Evolutionary conservation across 257 asterid species (phyloP), one percentile per base, ranked within the genome.

Genomic region (Phtheirospermum japonicum): DNA sequence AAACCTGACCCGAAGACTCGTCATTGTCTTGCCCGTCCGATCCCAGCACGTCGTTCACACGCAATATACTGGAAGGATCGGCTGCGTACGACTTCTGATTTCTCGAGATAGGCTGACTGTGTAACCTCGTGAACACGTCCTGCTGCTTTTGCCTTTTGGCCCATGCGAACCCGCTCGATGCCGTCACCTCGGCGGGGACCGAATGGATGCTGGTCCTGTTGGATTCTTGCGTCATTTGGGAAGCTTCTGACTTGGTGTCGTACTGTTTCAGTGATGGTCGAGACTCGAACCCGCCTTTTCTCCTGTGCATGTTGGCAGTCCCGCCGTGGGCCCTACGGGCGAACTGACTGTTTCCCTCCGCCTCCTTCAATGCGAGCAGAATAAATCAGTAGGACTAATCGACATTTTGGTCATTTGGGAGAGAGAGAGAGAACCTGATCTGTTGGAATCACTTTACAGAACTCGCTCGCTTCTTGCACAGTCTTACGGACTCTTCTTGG

Each of bases 211-310:
- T 88, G 28, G 84, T 73, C 5, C 20, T 79, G 14, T 78, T 76
- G 20, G 95, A 83, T 57, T 75, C 85, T 42, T 75, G 77, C 13
- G 98, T 85, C 55, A 79, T 80, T 53, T 67, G 79, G 10, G 97
- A 87, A 64, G 80, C 73, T 61, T 87, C 92, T 0, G 99, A 89
- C 34, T 73, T 76, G 2, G 99, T 79, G 48, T 87, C 96, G 4
- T 63, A 61, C 45, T 71, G 76, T 65, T 85, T 82, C 20, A 74
- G 5, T n/a, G 94, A 71, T 30, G 69, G 40, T 57, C 80, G 71
- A 6, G 83, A 67, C 36, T 71, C 82, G 1, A 79, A 37, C 11
- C 85, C 77, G 43, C 75, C 85, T 71, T 73, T 83, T 61, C 83
- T 81, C 66, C 67, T 79, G 33, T 64, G 32, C 19, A 17, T 36